These are phyloP conservation scores for Saccharomyces hybrid DNA, from an alignment of 1,139 yeast genomes.

Conservation along the genomic window DNA sequence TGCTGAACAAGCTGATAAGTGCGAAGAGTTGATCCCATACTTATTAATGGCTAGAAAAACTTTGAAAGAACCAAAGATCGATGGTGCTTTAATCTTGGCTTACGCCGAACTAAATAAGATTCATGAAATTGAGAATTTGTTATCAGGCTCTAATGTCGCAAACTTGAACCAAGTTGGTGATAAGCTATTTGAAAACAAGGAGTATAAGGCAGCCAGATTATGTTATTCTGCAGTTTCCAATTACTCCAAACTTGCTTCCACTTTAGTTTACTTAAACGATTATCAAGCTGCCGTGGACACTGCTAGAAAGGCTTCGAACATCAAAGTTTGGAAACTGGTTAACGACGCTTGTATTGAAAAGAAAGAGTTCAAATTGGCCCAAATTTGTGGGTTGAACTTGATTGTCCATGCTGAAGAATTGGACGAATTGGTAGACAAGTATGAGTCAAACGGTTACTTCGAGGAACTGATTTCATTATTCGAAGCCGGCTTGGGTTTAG, in stretches of 20 bases:
- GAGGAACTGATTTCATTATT: constrained; percentile 84
- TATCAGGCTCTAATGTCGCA: constrained; percentile 85
- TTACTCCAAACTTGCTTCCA: constrained; percentile 92
- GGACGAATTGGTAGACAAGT: constrained; percentile 78
- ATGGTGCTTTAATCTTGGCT: constrained; percentile 82
- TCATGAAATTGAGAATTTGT: constrained; percentile 74
- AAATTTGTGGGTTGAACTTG: constrained; percentile 95
- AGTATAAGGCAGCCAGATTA: constrained; percentile 88
- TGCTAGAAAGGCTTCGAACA: constrained; percentile 95
- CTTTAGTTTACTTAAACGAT: constrained; percentile 83
- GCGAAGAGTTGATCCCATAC: constrained; percentile 82
- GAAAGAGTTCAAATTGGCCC: constrained; percentile 92
- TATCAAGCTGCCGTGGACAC: constrained; percentile 97
- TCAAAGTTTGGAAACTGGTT: constrained; percentile 94
- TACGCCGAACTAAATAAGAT: constrained; percentile 75
- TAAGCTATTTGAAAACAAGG: constrained; percentile 68
- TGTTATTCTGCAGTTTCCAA: constrained; percentile 81
- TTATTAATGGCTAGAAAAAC: constrained; percentile 91
- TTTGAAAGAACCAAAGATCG: constrained; percentile 84
- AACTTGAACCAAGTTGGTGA: constrained; percentile 90
- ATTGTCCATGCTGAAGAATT: constrained; percentile 96
- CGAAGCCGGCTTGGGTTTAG: constrained; percentile 92
- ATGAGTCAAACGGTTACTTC: constrained; percentile 86
- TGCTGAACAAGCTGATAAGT: constrained; percentile 93
- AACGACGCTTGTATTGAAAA: constrained; percentile 93